Evolutionary conservation across 257 asterid species (phyloP).

Genomic region (Anisodus acutangulus): DNA sequence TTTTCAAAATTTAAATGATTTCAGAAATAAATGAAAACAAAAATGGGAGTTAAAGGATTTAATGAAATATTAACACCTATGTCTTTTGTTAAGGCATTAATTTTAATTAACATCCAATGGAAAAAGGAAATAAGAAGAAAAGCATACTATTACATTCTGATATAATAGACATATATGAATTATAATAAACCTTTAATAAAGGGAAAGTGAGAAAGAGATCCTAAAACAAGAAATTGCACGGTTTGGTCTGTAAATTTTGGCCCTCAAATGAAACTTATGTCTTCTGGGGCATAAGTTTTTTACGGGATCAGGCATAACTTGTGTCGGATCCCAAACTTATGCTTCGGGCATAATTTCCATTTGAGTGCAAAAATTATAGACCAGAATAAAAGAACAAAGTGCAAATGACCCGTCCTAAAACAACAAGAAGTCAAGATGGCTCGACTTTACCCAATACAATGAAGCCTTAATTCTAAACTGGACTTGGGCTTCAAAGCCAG

Average conservation of each 20-base stretch:
- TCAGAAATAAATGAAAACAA: too few species aligned
- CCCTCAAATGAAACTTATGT: too few species aligned
- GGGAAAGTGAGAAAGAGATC: not conserved
- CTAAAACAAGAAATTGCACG: not conserved
- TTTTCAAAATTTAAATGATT: too few species aligned
- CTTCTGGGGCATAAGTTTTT: too few species aligned
- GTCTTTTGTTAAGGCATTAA: not conserved
- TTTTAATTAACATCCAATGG: not conserved
- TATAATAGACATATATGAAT: not conserved
- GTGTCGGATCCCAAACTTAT: too few species aligned
- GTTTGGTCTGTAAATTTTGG: too few species aligned
- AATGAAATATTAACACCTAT: not conserved
- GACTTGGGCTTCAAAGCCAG: not conserved
- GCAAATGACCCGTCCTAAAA: not conserved
- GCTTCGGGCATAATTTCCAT: too few species aligned
- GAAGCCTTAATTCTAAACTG: not conserved
- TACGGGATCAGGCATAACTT: too few species aligned
- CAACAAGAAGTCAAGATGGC: not conserved
- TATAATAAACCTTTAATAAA: not conserved
- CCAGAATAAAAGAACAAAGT: too few species aligned
- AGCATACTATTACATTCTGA: not conserved
- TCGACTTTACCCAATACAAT: not conserved
- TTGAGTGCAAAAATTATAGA: too few species aligned
- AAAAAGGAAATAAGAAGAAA: not conserved
- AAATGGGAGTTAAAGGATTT: too few species aligned